phyloP scores from a whole-genome alignment of 2,329 filamentous ascomycete species.

The Claviceps purpurea region DNA sequence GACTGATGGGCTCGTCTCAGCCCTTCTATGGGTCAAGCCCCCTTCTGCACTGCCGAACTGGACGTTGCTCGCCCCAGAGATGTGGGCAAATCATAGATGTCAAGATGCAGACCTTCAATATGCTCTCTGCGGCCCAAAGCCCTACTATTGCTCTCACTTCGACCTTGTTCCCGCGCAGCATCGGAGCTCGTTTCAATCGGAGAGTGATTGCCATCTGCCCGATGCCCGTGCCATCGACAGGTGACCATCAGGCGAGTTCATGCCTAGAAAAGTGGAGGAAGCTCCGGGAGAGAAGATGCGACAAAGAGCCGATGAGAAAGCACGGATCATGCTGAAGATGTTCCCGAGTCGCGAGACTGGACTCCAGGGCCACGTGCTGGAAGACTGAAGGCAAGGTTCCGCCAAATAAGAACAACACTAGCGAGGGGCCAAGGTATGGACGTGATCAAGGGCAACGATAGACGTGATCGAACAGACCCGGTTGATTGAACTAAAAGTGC shows the following conservation, averaged over 20 bases:
- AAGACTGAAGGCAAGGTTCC: not conserved
- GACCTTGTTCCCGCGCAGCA: slow-evolving; percentile 46
- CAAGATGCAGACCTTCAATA: slow-evolving; percentile 52
- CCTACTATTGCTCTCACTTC: slow-evolving; percentile 77
- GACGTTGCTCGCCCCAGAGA: slow-evolving; percentile 10
- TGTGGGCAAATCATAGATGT: slow-evolving; percentile 22
- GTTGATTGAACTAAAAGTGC: not conserved
- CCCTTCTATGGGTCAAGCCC: slow-evolving; percentile 51
- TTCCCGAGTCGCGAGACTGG: slow-evolving; percentile 35
- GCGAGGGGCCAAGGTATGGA: not conserved
- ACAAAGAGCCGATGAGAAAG: slow-evolving; percentile 49
- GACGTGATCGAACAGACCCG: not conserved
- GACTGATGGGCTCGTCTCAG: slow-evolving; percentile 62
- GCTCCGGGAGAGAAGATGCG: slow-evolving; percentile 46
- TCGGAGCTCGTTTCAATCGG: slow-evolving; percentile 30
- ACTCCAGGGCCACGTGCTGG: slow-evolving; percentile 13
- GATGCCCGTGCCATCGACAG: slow-evolving; percentile 26
- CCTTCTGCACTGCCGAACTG: slow-evolving; percentile 41
- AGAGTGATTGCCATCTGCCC: slow-evolving; percentile 13
- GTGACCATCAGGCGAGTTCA: slow-evolving; percentile 25
- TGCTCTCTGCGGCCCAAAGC: slow-evolving; percentile 55
- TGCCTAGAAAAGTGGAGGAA: slow-evolving; percentile 31
- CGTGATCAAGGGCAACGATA: not conserved
- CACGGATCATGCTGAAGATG: slow-evolving; percentile 53
- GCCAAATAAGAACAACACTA: too few relatives aligned